Conservation (phyloP, 495 filamentous ascomycete species). For the Rusavskia elegans region DNA sequence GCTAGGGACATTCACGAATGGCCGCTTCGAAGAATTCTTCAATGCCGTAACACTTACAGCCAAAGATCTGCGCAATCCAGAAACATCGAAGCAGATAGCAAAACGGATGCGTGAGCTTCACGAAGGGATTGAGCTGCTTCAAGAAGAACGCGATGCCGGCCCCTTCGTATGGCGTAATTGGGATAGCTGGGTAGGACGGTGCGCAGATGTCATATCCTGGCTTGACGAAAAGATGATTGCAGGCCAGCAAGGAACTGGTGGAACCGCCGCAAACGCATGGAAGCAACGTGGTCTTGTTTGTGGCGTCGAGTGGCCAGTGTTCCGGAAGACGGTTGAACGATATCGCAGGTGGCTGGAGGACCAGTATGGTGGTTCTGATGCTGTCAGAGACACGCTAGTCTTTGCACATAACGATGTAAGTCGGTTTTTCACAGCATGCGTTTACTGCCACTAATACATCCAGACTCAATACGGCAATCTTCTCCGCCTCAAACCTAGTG, state of each 20-base stretch:
- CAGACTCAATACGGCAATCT: slow-evolving; percentile 98
- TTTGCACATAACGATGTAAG: slow-evolving; percentile 97
- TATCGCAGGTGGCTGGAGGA: slow-evolving; percentile 61
- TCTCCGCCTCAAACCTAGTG: slow-evolving; percentile 68
- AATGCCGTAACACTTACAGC: slow-evolving; percentile 65
- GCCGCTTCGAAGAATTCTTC: slow-evolving; percentile 91
- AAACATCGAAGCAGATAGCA: slow-evolving; percentile 84
- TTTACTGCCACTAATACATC: slow-evolving; percentile 8
- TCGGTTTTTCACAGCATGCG: slow-evolving; percentile 4
- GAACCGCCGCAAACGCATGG: slow-evolving; percentile 34
- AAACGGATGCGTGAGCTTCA: slow-evolving; percentile 96
- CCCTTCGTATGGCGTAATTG: slow-evolving; percentile 81
- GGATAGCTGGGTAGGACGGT: slow-evolving; percentile 84
- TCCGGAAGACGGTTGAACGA: slow-evolving; percentile 57
- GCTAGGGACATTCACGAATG: slow-evolving; percentile 87
- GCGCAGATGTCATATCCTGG: slow-evolving; percentile 59
- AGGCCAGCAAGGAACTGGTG: slow-evolving; percentile 19
- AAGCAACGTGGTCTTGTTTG: slow-evolving; percentile 59
- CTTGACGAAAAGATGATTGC: slow-evolving; percentile 53
- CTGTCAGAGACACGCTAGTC: slow-evolving; percentile 58
- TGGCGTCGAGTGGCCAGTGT: slow-evolving; percentile 69
- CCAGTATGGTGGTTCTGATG: slow-evolving; percentile 49
- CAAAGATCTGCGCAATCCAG: slow-evolving; percentile 60
- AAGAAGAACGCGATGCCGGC: slow-evolving; percentile 59
- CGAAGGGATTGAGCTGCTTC: slow-evolving; percentile 74